These are phyloP conservation scores for Phytophthora fragariaefolia DNA, from an alignment of 352 stramenopile genomes.

Conservation along the genomic window DNA sequence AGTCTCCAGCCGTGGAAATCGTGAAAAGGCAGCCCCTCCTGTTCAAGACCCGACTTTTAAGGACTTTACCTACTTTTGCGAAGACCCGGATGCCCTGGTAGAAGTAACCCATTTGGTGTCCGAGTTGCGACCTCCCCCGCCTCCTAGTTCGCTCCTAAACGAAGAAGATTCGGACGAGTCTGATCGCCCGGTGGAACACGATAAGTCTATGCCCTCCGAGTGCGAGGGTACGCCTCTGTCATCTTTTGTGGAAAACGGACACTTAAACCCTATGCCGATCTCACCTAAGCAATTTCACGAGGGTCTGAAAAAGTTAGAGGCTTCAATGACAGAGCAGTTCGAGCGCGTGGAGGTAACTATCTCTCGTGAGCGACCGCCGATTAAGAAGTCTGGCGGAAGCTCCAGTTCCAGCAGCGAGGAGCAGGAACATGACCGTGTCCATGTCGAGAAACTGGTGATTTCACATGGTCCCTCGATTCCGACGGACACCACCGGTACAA, in stretches of 20 bases:
- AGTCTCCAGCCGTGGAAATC: conserved; percentile 66
- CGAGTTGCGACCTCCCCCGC: conserved; percentile 66
- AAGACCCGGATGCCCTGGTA: conserved; percentile 87
- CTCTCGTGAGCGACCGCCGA: conserved; percentile 61
- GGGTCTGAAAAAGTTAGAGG: conserved; percentile 72
- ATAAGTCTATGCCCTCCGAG: conserved; percentile 40
- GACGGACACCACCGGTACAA: conserved; percentile 15
- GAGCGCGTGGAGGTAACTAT: conserved; percentile 85
- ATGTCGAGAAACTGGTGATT: conserved; percentile 54
- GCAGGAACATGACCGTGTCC: conserved; percentile 31
- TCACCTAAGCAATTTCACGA: conserved; percentile 62
- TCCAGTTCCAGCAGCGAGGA: conserved; percentile 47
- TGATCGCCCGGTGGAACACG: conserved; percentile 29
- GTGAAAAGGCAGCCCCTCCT: conserved; percentile 72
- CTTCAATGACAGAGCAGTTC: conserved; percentile 71
- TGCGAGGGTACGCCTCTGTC: conserved; percentile 75
- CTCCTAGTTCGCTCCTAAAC: conserved; percentile 38
- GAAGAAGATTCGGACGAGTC: conserved; percentile 47
- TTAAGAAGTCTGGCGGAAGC: conserved; percentile 40
- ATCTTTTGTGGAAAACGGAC: conserved; percentile 84
- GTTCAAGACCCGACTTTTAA: conserved; percentile 91
- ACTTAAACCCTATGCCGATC: conserved; percentile 58
- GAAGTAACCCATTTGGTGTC: conserved; percentile 84
- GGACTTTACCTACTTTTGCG: conserved; percentile 91
- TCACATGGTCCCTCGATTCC: conserved; percentile 28